Base-by-base conservation (phyloP, 2,329 filamentous ascomycete genomes). In the Hypoxylon sp. region DNA sequence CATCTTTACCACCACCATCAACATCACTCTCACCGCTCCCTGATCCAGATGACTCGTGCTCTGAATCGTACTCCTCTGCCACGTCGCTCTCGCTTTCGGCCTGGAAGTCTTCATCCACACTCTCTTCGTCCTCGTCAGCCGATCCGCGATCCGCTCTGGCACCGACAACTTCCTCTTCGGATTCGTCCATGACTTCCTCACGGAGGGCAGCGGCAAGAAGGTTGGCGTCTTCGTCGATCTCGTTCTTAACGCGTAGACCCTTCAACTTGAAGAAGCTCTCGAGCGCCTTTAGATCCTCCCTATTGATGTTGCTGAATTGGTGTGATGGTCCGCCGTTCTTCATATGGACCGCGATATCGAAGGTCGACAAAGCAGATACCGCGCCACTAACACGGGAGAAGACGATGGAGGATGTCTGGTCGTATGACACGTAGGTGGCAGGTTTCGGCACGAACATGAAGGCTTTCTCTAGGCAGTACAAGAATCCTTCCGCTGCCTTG, bases 401-500 rank as follows among this genome's bases (percentile, higher is more conserved):
- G 25, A 91, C 97, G 59, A 99, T 88, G 40, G 89, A 90, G 41
- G 90, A 83, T 25, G 95, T 89, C 67, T 96, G 90, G 67, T 99
- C 94, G 74, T 96, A 95, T 54, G 90, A 89, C 54, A 99, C 93
- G 75, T 97, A 99, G 1, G 93, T 97, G 11, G 94, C 92, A 1
- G 94, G 94, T 76, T 99, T 99, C 21, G 94, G 94, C 11, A 99
- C 94, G 71, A 99, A 99, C 84, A 99, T 95, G 73, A 99, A 96
- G 5, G 92, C 93, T 75, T 97, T 97, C 74, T 99, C 94, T 62
- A 99, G 77, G 71, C 92, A 97, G 82, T 96, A 99, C 40, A 99
- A 78, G 69, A 96, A 92, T 54, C 95, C 94, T 75, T 99, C 94
- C 72, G 95, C 97, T 44, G 95, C 95, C 76, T 99, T 99, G 83